phyloP scores from a whole-genome alignment of 768 basidiomycete genomes.

The Termitomyces sp. region DNA sequence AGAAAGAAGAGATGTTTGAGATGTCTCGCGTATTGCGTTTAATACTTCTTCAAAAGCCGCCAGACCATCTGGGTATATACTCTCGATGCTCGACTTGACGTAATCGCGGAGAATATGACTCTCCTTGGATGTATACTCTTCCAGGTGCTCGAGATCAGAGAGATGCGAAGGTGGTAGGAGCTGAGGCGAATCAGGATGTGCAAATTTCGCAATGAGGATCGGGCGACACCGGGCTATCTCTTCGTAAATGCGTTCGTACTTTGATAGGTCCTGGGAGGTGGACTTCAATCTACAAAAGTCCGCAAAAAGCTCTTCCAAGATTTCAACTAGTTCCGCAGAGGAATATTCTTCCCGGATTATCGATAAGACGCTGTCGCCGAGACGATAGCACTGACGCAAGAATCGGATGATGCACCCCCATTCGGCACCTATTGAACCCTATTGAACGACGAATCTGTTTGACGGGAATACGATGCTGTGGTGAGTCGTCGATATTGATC shows the following conservation, averaged over 20 bases:
- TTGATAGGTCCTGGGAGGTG: not conserved
- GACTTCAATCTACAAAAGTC: not conserved
- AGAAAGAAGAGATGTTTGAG: not conserved
- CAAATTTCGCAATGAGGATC: not conserved
- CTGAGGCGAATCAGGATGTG: not conserved
- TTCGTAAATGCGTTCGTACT: not conserved
- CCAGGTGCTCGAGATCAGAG: not conserved
- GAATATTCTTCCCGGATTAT: not conserved
- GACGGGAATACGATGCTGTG: no score
- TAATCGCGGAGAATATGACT: not conserved
- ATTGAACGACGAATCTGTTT: no score
- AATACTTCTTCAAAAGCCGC: not conserved
- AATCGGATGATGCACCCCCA: not conserved
- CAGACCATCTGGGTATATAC: not conserved
- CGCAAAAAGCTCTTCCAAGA: not conserved
- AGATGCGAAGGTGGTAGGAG: not conserved
- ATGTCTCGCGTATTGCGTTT: not conserved
- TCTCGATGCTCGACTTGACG: not conserved
- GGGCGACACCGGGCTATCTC: not conserved
- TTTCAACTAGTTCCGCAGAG: not conserved
- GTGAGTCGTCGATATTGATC: no score
- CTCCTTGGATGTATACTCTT: not conserved
- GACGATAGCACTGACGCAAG: not conserved
- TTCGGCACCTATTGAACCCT: no score
- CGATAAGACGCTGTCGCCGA: not conserved